Percentiles rank a stretch among this genome's conserved stretches.
phyloP scores from a whole-genome alignment of 768 basidiomycete genomes.

The Leccinum broughii region DNA sequence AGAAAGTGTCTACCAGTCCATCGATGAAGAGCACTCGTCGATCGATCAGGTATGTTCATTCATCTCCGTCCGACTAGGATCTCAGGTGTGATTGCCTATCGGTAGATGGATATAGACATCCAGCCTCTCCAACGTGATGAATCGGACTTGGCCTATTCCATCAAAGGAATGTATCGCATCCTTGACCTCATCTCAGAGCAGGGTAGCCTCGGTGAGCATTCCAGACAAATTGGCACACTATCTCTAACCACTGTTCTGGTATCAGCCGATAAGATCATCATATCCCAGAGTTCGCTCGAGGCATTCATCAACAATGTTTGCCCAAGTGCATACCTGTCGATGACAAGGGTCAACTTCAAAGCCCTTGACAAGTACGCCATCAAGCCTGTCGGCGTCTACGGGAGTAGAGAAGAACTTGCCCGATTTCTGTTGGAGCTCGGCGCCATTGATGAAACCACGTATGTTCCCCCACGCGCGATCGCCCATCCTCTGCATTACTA shows the following conservation, averaged over 20 bases:
- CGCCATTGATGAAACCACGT: conserved; percentile 43
- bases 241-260: background rate
- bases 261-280: conserved; percentile 64
- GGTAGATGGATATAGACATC: conserved; percentile 23
- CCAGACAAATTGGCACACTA: background rate
- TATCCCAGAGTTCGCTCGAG: conserved; percentile 50
- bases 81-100: background rate
- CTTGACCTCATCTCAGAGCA: conserved; percentile 54
- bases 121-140: conserved; percentile 13
- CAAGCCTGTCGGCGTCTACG: conserved; percentile 58
- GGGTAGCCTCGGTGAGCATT: conserved; percentile 46
- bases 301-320: conserved; percentile 47
- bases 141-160: conserved; percentile 27
- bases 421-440: conserved; percentile 40
- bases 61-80: background rate
- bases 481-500: conserved; percentile 1
- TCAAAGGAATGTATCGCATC: conserved; percentile 53
- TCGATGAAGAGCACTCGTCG: conserved; percentile 5
- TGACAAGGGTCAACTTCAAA: conserved; percentile 59
- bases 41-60: conserved; percentile 15
- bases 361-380: conserved; percentile 46
- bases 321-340: conserved; percentile 52
- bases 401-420: conserved; percentile 51
- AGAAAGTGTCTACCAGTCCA: conserved; percentile 20
- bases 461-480: conserved; percentile 13